Conservation (phyloP, 1,284 basidiomycete genomes). For the Marasmius fiardii region DNA sequence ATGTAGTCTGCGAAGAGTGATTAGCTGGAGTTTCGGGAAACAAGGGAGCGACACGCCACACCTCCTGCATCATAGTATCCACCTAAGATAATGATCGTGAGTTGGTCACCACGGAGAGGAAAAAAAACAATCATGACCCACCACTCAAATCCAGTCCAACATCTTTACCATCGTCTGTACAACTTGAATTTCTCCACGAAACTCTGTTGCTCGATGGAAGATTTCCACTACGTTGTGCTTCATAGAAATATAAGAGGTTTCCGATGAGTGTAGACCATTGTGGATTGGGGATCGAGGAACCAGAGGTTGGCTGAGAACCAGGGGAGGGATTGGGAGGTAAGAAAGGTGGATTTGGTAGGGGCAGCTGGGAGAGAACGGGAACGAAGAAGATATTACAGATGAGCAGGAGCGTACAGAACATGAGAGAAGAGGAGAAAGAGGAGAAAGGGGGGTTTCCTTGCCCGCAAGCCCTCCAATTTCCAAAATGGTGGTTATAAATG, state of each 20-base stretch:
- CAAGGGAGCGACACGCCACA: conserved; percentile 21
- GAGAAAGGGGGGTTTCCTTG: not conserved
- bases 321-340: conserved; percentile 60
- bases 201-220: conserved; percentile 74
- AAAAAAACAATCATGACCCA: conserved; percentile 9
- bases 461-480: too few species aligned
- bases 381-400: not conserved
- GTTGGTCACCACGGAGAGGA: not conserved
- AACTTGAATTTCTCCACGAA: conserved; percentile 83
- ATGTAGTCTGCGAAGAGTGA: conserved; percentile 70
- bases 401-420: not conserved
- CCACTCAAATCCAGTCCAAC: conserved; percentile 75
- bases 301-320: conserved; percentile 49
- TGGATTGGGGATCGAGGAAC: conserved; percentile 50
- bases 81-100: conserved; percentile 22
- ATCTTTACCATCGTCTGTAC: conserved; percentile 73
- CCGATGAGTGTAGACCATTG: conserved; percentile 84
- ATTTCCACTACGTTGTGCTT: conserved; percentile 82
- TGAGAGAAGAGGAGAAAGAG: not conserved
- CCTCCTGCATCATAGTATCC: conserved; percentile 93
- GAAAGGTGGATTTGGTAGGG: conserved; percentile 60
- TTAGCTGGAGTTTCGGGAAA: not conserved
- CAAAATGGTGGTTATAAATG: too few species aligned
- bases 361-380: conserved; percentile 40
- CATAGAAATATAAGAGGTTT: conserved; percentile 85